Evolutionary conservation across 2,329 filamentous ascomycete species (phyloP), one percentile per base, ranked within the genome.

Genomic region (Clarireedia hainanense): DNA sequence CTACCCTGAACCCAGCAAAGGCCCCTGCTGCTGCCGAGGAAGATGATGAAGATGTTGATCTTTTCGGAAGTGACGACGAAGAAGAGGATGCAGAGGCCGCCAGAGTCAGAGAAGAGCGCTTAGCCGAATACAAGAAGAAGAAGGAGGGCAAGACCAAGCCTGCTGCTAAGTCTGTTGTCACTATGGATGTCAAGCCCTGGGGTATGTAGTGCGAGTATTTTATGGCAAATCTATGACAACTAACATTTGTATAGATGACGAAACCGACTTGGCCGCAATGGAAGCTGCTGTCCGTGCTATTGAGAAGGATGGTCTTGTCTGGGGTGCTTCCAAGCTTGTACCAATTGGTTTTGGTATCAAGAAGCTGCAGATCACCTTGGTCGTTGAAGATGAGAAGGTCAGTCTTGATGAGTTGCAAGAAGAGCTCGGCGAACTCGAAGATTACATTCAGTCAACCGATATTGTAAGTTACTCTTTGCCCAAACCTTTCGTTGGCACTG

Each of bases 331-430:
- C 74, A 89, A 94, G 81, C 80, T 96, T 64, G 86, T 95, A 52
- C 74, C 91, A 64, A 86, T 99, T 68, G 92, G 91, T 70, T 99
- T 89, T 81, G 94, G 94, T 81, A 95, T 99, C 81, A 94, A 89
- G 83, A 97, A 97, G 84, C 85, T 99, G 63, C 92, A 97, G 83
- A 95, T 99, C 80, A 97, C 89, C 86, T 76, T 97, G 67, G 91
- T 97, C 68, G 79, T 97, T 64, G 94, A 97, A 81, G 94, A 99
- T 73, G 92, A 97, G 65, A 96, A 96, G 84, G 75, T 99, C 71
- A 91, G 89, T 65, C 74, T 89, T 63, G 83, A 86, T 67, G 92
- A 96, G 61, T 85, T 99, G 66, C 84, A 96, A 81, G 84, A 89
- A 72, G 70, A 88, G 79, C 95, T 97, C 69, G 81, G 83, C 23